Evolutionary conservation across 2,329 filamentous ascomycete genomes (phyloP).

Genomic region (Venturia aucupariae): DNA sequence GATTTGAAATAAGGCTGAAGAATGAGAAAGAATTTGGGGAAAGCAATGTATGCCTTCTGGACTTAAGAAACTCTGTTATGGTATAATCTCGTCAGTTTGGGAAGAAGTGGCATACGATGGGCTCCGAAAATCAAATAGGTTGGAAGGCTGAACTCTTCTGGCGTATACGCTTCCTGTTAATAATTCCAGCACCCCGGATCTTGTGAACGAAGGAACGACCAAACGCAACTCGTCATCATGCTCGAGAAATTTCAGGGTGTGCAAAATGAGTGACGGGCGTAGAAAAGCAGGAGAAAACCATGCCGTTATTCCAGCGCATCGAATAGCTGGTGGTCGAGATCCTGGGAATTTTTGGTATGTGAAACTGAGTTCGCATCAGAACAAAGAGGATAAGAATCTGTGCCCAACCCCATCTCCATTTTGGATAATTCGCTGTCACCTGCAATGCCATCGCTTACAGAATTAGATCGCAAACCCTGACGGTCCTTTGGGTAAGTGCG

Average conservation of each 20-base stretch:
- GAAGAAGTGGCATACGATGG: background rate
- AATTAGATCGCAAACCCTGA: background rate
- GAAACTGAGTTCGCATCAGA: conserved; percentile 9
- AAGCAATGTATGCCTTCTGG: background rate
- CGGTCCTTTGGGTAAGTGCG: background rate
- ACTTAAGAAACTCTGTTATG: background rate
- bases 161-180: background rate
- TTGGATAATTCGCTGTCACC: background rate
- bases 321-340: background rate
- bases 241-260: background rate
- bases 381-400: background rate
- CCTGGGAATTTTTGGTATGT: background rate
- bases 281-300: background rate
- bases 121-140: background rate
- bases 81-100: background rate
- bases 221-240: background rate
- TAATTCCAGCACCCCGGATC: background rate
- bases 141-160: background rate
- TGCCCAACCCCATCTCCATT: background rate
- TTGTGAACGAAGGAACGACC: background rate
- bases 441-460: background rate
- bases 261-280: background rate
- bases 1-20: background rate
- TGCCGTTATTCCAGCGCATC: background rate
- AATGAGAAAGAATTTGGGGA: background rate